These are phyloP conservation scores for Leccinum boreale DNA, from an alignment of 768 basidiomycete species.

Conservation along the genomic window DNA sequence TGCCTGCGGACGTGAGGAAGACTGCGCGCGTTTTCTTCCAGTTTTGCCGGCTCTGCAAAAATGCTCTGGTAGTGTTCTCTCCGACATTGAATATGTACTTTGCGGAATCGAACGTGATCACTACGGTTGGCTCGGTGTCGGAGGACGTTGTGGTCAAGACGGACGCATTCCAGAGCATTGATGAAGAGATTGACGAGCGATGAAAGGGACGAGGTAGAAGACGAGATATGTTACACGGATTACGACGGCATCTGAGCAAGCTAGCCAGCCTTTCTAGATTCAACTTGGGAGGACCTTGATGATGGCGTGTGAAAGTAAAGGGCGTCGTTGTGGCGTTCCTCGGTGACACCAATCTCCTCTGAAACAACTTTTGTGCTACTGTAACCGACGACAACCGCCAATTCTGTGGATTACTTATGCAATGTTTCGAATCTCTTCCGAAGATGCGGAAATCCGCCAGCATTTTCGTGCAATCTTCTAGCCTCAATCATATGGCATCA, in stretches of 20 bases:
- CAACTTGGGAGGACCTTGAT: neutral
- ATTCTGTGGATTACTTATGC: no score
- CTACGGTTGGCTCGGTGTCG: constrained; percentile 79
- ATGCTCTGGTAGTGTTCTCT: constrained; percentile 75
- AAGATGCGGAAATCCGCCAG: neutral
- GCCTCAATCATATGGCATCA: neutral
- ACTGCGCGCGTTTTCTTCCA: constrained; percentile 67
- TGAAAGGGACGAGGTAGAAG: constrained; percentile 14
- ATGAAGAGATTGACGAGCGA: constrained; percentile 8
- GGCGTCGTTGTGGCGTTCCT: no score
- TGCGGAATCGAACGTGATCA: constrained; percentile 70
- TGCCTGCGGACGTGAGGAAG: constrained; percentile 67
- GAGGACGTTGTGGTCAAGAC: constrained; percentile 57
- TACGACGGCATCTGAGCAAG: constrained; percentile 23
- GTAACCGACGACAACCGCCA: no score
- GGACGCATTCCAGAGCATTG: constrained; percentile 62
- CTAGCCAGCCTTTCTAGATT: constrained; percentile 20
- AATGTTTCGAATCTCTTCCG: neutral
- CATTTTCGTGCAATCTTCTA: neutral
- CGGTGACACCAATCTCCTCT: no score
- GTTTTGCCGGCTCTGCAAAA: constrained; percentile 61
- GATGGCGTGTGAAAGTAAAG: neutral
- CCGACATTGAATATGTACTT: constrained; percentile 89
- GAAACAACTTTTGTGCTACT: neutral
- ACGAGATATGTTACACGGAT: constrained; percentile 23